phyloP scores from a whole-genome alignment of 306 rosid species.

The Rosa chinensis region DNA sequence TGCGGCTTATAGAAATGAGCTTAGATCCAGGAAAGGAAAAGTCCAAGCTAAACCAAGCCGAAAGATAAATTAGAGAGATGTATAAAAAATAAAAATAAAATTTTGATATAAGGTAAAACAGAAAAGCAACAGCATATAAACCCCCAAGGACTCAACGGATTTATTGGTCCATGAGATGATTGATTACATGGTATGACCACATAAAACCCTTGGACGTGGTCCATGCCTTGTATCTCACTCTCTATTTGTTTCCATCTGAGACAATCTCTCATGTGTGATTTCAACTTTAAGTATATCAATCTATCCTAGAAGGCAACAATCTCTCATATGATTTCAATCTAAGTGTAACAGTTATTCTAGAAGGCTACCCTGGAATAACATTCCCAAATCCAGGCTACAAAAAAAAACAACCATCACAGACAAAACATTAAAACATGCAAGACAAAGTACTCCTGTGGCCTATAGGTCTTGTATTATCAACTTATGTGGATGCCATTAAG shows the following conservation, averaged over 20 bases:
- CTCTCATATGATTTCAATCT: neutral
- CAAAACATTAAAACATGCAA: neutral
- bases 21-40: conserved; percentile 2
- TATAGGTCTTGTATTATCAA: neutral
- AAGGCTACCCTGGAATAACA: neutral
- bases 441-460: neutral
- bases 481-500: neutral
- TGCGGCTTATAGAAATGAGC: neutral
- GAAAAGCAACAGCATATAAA: neutral
- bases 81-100: no score
- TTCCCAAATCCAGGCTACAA: conserved; percentile 6
- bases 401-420: neutral
- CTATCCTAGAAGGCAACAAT: neutral
- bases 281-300: neutral
- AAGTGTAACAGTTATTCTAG: neutral
- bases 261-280: neutral
- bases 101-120: neutral
- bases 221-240: neutral
- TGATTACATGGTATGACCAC: neutral
- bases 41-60: neutral
- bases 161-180: neutral
- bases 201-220: neutral
- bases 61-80: neutral
- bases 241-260: neutral
- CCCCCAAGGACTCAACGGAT: neutral